Evolutionary conservation across 805 yeast genomes (phyloP).

Genomic region (Kazachstania kunashirensis): DNA sequence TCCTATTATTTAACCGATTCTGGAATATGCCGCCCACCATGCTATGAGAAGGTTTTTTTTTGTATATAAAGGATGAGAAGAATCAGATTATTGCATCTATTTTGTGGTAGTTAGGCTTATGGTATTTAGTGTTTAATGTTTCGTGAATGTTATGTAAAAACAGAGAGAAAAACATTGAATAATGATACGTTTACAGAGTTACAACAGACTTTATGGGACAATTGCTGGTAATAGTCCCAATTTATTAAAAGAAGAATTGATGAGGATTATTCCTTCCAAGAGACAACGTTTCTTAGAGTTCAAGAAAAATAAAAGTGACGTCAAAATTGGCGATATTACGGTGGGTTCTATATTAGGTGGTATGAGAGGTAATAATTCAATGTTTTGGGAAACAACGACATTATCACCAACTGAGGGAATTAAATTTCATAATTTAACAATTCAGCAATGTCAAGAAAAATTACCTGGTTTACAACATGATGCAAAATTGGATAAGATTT

Average conservation of each 20-base stretch:
- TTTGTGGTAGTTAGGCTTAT: too few relatives aligned
- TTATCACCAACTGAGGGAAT: slow-evolving; percentile 71
- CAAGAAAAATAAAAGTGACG: slow-evolving; percentile 30
- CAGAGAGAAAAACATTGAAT: too few relatives aligned
- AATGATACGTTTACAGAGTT: too few relatives aligned
- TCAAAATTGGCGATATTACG: slow-evolving; percentile 35
- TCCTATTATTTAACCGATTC: too few relatives aligned
- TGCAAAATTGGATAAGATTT: slow-evolving; percentile 41
- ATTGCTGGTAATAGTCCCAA: slow-evolving; percentile 1
- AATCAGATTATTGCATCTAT: too few relatives aligned
- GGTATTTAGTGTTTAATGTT: too few relatives aligned
- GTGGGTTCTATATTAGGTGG: slow-evolving; percentile 50
- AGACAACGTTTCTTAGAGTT: slow-evolving; percentile 33
- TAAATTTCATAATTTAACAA: slow-evolving; percentile 68
- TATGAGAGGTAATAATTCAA: slow-evolving; percentile 67
- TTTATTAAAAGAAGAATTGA: slow-evolving; percentile 20
- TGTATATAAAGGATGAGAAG: too few relatives aligned
- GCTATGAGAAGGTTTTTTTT: too few relatives aligned
- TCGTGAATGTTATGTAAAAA: too few relatives aligned
- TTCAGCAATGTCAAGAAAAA: slow-evolving; percentile 56
- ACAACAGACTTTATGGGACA: background rate
- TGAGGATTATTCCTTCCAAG: slow-evolving; percentile 35
- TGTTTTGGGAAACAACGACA: slow-evolving; percentile 74
- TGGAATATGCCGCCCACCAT: too few relatives aligned
- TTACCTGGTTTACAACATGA: slow-evolving; percentile 36